Evolutionary conservation across 1,284 basidiomycete genomes (phyloP), one percentile per base, ranked within the genome.

Genomic region (Trichosporon asahii): DNA sequence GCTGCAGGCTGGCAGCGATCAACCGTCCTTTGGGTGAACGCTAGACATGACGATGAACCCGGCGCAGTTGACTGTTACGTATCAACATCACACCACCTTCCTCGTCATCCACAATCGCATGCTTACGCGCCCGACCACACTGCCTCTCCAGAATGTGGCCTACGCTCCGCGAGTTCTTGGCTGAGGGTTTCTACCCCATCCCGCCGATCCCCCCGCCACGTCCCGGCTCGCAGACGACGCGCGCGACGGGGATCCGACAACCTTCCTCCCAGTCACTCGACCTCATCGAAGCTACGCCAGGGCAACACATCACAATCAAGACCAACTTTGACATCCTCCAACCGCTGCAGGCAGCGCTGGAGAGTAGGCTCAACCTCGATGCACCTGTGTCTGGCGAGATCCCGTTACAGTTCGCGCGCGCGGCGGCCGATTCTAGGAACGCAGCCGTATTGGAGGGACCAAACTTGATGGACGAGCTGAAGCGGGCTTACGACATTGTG

Each of bases 81-180:
- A 18, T 44, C 40, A 44, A 44, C 49, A 53, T 21, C 9, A 18
- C 23, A 18, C 11, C 49, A n/a, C 49, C 18, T 18, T 23, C 18
- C 49, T 53, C 49, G 49, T 18, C 21, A 53, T 53, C 49, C 49
- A 53, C 49, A 53, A 2, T 7, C 25, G 5, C 49, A 53, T 14
- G 11, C 35, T 12, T 37, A 37, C 25, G 49, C n/a, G n/a, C 49
- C 49, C 49, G 21, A 18, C 11, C 49, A 21, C 49, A 12, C 8
- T 61, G 29, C 12, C 29, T 18, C 27, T n/a, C 15, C 57, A 61
- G 29, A 12, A 44, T 27, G 37, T 31, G 40, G 44, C 64, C 64
- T 25, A 68, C 64, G 12, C 64, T 68, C 1, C 63, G 67, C 25
- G 53, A 64, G 37, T 68, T 68, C 7, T 61, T 68, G 35, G 33